These are phyloP conservation scores for Cryptococcus neoformans DNA, from an alignment of 1,284 basidiomycete species.

Conservation along the genomic window DNA sequence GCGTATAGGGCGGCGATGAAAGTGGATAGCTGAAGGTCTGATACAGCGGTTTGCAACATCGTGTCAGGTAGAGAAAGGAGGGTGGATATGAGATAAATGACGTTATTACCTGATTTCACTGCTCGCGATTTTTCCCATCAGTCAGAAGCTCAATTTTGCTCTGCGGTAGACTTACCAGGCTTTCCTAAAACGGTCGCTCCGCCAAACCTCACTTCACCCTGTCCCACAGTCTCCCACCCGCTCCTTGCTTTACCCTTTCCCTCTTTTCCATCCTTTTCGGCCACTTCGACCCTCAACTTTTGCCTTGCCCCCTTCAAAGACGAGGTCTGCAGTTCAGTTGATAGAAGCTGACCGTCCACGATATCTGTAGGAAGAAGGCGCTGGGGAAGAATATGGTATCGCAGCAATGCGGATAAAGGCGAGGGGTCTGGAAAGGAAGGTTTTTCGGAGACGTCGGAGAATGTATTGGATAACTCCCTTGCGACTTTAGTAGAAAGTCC, in stretches of 20 bases:
- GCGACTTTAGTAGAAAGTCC: constrained; percentile 21
- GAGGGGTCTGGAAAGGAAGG: constrained; percentile 27
- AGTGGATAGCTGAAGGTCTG: constrained; percentile 75
- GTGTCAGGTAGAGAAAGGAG: constrained; percentile 79
- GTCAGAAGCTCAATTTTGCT: not conserved
- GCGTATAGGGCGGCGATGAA: constrained; percentile 89
- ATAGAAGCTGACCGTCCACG: constrained; percentile 67
- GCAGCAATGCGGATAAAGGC: constrained; percentile 41
- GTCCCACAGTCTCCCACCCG: constrained; percentile 40
- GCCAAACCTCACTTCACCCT: constrained; percentile 71
- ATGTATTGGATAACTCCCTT: not conserved
- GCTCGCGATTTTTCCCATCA: not conserved
- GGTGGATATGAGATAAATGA: constrained; percentile 87
- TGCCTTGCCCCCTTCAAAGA: constrained; percentile 67
- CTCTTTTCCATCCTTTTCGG: constrained; percentile 53
- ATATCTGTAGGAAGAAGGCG: constrained; percentile 67
- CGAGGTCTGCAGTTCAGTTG: constrained; percentile 69
- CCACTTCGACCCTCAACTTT: constrained; percentile 58
- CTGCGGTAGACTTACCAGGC: constrained; percentile 56
- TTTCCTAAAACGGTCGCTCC: constrained; percentile 77
- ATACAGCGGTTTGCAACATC: constrained; percentile 75
- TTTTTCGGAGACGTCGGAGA: not conserved
- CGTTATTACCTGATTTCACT: constrained; percentile 70
- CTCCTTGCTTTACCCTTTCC: constrained; percentile 22
- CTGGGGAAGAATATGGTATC: constrained; percentile 84